These are phyloP conservation scores for Cutaneotrichosporon spelunceum DNA, from an alignment of 1,284 basidiomycete species.

Conservation along the genomic window DNA sequence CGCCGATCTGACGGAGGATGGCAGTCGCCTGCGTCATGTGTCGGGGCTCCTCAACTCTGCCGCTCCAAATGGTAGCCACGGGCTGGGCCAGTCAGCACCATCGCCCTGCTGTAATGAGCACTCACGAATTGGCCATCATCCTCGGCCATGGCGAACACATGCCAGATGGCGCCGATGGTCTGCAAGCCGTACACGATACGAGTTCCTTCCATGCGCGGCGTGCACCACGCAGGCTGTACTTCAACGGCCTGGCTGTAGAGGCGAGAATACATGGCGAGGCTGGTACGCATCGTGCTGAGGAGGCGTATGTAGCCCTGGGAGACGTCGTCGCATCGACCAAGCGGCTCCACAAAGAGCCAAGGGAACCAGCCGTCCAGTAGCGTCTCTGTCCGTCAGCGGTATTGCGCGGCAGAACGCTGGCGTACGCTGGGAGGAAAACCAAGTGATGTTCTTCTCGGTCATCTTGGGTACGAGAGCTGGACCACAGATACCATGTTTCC, in stretches of 20 bases:
- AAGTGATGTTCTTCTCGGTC: conserved; percentile 4
- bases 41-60: conserved; percentile 7
- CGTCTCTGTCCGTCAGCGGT: conserved; percentile 6
- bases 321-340: conserved; percentile 1
- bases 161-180: conserved; percentile 12
- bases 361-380: conserved; percentile 16
- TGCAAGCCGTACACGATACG: conserved; percentile 9
- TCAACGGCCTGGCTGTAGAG: conserved; percentile 3
- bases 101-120: neutral
- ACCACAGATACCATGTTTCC: neutral
- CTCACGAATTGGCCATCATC: conserved; percentile 13
- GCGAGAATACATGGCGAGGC: conserved; percentile 11
- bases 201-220: neutral
- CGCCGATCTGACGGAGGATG: conserved; percentile 13
- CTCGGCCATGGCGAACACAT: conserved; percentile 10
- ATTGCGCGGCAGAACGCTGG: neutral
- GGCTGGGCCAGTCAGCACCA: conserved; percentile 11
- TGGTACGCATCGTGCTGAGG: conserved; percentile 14
- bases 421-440: conserved; percentile 10
- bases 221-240: neutral
- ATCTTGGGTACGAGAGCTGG: conserved; percentile 5
- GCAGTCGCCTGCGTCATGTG: conserved; percentile 7
- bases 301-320: conserved; percentile 7
- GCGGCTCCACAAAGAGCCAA: conserved; percentile 16
- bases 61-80: conserved; percentile 13